A percentile compares a stretch with the other conserved stretches of the same genome.
phyloP scores from a whole-genome alignment of 1,139 yeast genomes.

The Pichia sp. region DNA sequence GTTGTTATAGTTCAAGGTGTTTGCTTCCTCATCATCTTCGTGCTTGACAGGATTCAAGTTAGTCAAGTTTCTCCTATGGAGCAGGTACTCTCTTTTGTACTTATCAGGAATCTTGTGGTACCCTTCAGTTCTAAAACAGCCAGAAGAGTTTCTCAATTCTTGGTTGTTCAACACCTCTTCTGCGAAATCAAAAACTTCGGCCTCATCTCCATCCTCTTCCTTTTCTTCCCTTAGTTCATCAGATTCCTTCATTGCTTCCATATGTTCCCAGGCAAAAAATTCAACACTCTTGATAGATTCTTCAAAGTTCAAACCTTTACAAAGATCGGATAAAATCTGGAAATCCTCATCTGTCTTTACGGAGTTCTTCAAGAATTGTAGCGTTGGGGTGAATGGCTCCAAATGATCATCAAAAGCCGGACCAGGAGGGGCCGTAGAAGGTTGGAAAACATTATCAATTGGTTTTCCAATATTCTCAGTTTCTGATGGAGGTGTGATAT shows the following conservation, averaged over 20 bases:
- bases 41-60: conserved; percentile 54
- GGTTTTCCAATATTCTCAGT: conserved; percentile 5
- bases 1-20: conserved; percentile 24
- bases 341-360: conserved; percentile 77
- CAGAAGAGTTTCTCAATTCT: conserved; percentile 38
- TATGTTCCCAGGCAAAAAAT: conserved; percentile 68
- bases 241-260: conserved; percentile 32
- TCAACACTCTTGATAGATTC: conserved; percentile 39
- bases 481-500: conserved; percentile 25
- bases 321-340: conserved; percentile 43
- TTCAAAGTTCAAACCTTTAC: conserved; percentile 32
- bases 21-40: conserved; percentile 47
- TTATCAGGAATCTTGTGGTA: conserved; percentile 69
- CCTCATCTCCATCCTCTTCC: conserved; percentile 29
- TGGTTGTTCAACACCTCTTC: conserved; percentile 23
- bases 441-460: conserved; percentile 42
- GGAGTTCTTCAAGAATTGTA: conserved; percentile 48
- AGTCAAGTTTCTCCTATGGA: conserved; percentile 62
- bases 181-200: conserved; percentile 21
- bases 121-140: conserved; percentile 72
- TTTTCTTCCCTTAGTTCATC: conserved; percentile 27
- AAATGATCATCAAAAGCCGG: conserved; percentile 49
- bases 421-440: conserved; percentile 41
- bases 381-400: conserved; percentile 33
- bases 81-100: conserved; percentile 69